Evolutionary conservation across 2,329 filamentous ascomycete species (phyloP), one percentile per base, ranked within the genome.

Genomic region (Dryadomyces quercus-mongolicae): DNA sequence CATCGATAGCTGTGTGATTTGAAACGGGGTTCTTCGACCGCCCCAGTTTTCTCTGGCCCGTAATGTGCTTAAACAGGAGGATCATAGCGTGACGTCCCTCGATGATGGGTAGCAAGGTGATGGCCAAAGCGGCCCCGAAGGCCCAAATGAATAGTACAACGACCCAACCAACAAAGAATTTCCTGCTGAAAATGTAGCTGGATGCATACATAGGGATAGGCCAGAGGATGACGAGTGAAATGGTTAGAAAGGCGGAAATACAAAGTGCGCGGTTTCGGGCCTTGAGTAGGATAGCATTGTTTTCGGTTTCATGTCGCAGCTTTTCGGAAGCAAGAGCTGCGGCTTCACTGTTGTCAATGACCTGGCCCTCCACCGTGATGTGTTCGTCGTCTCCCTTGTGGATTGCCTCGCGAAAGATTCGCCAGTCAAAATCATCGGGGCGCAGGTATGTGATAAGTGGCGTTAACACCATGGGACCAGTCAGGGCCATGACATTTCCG

Each of bases 401-500:
- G 60, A 86, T 81, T 64, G 95, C 94, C 1, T 74, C 75, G 62
- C 80, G 78, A 89, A 95, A 95, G 18, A 82, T 85, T 52, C 80
- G 70, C 83, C 88, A 95, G 72, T 95, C 85, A 68, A 95, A 95
- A 61, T 87, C 83, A 55, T 91, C 84, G 10, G 61, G 57, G 58
- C 88, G 82, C 16, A 77, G 69, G 52, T 84, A 77, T 0, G 87
- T 91, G n/a, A 94, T 74, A 49, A 91, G 59, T 0, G 88, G 88
- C 13, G 91, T 78, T 64, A 92, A 84, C 49, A 92, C 65, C 0
- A 87, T 58, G 0, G 90, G 89, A 0, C 85, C 84, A 6, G 94
- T 80, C 1, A 95, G 76, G 0, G 89, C 87, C 1, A 84, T 81
- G 3, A 95, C 86, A 60, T 95, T 94, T 25, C 89, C 89, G 2